Base-by-base conservation (phyloP, 331 rosid genomes). In the Spiraea crenata region DNA sequence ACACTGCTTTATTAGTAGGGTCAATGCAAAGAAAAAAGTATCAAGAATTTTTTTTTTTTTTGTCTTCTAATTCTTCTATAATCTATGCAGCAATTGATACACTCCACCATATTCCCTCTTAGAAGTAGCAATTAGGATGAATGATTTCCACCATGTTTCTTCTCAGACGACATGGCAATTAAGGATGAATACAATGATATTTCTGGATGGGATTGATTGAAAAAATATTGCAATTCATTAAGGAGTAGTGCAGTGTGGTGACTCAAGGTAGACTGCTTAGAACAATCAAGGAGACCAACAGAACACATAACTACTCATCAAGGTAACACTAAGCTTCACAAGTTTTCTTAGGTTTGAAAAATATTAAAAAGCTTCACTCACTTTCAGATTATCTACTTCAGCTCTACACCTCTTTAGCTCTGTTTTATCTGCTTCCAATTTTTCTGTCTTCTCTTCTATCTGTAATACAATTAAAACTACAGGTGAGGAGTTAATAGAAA, bases 301-400 rank as follows among this genome's bases (percentile, higher is more conserved):
- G 17, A 7, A 51, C 49, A 78, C 56, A 51, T 55, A 67, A 41
- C 31, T 13, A 46, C 57, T 34, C 44, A 12, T 20, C 49, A 66
- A 51, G 56, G 15, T 50, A 37, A 67, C 69, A 75, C 34, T 64
- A 74, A 57, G 64, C 57, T 55, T 54, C 44, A 76, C 88, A 68
- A 60, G 80, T 96, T 95, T 89, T 89, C 63, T 84, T 0, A 77
- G 59, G 86, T 39, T 67, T 84, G 85, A 59, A 7, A 12, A 3
- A 0, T 2, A 58, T 8, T 1, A 59, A n/a, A 38, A 68, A 37
- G 67, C 56, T 39, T 38, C 63, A 77, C 87, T 74, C 55, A 82
- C 95, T 89, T 88, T 86, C 57, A 91, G 81, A 70, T 75, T 56
- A 45, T 87, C 85, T 58, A 91, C 68, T 67, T 85, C 90, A 74